Evolutionary conservation across 345 rosid genomes (phyloP).

Genomic region (Trapa incisa): DNA sequence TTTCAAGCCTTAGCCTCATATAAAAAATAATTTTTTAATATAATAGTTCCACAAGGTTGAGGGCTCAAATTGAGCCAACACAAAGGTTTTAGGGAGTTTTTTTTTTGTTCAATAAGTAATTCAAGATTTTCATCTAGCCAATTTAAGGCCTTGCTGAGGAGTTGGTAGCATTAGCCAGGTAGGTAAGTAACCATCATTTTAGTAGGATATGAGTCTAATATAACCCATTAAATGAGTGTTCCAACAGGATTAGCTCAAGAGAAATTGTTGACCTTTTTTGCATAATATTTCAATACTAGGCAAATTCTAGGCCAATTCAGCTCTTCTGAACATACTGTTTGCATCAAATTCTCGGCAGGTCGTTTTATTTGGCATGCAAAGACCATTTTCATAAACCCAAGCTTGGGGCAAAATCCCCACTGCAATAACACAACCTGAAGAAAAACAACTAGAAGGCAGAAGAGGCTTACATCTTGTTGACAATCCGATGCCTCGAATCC

Average conservation of each 20-base stretch:
- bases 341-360: background rate
- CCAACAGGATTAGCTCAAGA: background rate
- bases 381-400: background rate
- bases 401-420: background rate
- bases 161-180: background rate
- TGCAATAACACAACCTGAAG: background rate
- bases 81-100: no score
- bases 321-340: background rate
- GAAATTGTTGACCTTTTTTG: no score
- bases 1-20: no score
- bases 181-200: background rate
- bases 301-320: background rate
- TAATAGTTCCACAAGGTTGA: no score
- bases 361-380: background rate
- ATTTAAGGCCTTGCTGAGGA: background rate
- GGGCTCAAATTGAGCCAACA: no score
- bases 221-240: no score
- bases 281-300: no score
- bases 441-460: background rate
- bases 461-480: constrained; percentile 41
- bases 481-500: constrained; percentile 35
- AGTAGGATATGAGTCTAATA: background rate
- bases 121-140: no score
- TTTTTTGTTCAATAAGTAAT: no score
- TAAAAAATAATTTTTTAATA: no score